phyloP scores from a whole-genome alignment of 2,329 filamentous ascomycete species.

The Pseudopithomyces chartarum region DNA sequence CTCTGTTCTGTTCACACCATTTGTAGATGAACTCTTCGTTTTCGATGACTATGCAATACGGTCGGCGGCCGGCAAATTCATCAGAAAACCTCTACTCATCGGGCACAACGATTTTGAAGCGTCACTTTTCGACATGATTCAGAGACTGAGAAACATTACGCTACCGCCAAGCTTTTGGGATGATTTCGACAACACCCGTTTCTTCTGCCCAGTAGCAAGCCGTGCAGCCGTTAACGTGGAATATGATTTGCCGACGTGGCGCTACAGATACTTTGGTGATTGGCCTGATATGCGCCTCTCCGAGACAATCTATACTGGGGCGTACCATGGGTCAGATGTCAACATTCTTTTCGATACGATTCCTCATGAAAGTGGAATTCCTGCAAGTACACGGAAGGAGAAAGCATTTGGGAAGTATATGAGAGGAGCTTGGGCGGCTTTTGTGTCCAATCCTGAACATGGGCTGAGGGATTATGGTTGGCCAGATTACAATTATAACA shows the following conservation, averaged over 20 bases:
- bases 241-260: conserved; percentile 39
- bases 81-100: conserved; percentile 27
- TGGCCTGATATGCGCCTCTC: conserved; percentile 42
- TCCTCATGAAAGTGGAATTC: conserved; percentile 27
- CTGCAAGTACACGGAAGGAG: conserved; percentile 26
- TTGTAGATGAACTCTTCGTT: conserved; percentile 35
- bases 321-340: conserved; percentile 46
- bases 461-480: conserved; percentile 41
- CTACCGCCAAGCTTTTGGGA: conserved; percentile 19
- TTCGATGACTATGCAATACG: conserved; percentile 35
- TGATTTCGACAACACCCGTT: conserved; percentile 27
- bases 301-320: conserved; percentile 34
- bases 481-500: conserved; percentile 21
- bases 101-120: conserved; percentile 33
- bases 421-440: conserved; percentile 41
- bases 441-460: conserved; percentile 36
- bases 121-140: conserved; percentile 34
- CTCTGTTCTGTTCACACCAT: conserved; percentile 30
- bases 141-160: conserved; percentile 21
- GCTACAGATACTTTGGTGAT: conserved; percentile 45
- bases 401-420: conserved; percentile 37
- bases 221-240: conserved; percentile 26
- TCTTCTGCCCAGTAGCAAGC: conserved; percentile 28
- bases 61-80: conserved; percentile 26
- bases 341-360: conserved; percentile 43